These are phyloP conservation scores for Zasmidium citrigriseum DNA, from an alignment of 2,329 filamentous ascomycete species.

Conservation along the genomic window DNA sequence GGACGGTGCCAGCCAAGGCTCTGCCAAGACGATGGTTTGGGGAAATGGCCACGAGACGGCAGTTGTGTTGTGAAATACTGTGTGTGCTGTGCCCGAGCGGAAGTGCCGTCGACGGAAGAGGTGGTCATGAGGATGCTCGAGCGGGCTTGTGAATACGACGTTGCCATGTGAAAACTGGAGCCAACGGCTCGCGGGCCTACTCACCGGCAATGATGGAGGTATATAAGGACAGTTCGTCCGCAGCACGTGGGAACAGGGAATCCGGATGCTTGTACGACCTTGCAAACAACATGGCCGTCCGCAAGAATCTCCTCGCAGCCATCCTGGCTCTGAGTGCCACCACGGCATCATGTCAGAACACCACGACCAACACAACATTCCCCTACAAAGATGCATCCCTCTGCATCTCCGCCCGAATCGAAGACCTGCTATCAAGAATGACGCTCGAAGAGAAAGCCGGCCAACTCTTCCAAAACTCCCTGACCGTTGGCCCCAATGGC, in stretches of 20 bases:
- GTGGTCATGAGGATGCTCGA: not conserved
- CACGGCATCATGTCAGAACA: not conserved
- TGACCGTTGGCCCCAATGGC: slow-evolving; percentile 36
- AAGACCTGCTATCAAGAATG: slow-evolving; percentile 50
- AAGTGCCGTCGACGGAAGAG: not conserved
- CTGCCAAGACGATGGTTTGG: not conserved
- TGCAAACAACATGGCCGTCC: slow-evolving; percentile 69
- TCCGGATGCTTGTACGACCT: not conserved
- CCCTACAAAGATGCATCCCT: slow-evolving; percentile 42
- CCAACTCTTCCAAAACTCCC: slow-evolving; percentile 49
- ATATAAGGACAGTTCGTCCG: not conserved
- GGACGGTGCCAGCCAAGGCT: not conserved
- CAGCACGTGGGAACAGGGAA: not conserved
- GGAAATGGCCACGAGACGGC: not conserved
- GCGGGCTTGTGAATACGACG: not conserved
- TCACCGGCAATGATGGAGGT: not conserved
- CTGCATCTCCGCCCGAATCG: slow-evolving; percentile 49
- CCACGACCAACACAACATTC: slow-evolving; percentile 12
- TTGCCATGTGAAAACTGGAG: not conserved
- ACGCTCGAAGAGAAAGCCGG: slow-evolving; percentile 52
- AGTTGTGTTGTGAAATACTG: not conserved
- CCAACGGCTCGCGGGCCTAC: not conserved
- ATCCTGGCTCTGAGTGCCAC: slow-evolving; percentile 47
- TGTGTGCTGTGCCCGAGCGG: not conserved
- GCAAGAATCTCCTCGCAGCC: slow-evolving; percentile 78